Evolutionary conservation across 2,329 filamentous ascomycete genomes (phyloP).

Genomic region (Fusarium sp.): DNA sequence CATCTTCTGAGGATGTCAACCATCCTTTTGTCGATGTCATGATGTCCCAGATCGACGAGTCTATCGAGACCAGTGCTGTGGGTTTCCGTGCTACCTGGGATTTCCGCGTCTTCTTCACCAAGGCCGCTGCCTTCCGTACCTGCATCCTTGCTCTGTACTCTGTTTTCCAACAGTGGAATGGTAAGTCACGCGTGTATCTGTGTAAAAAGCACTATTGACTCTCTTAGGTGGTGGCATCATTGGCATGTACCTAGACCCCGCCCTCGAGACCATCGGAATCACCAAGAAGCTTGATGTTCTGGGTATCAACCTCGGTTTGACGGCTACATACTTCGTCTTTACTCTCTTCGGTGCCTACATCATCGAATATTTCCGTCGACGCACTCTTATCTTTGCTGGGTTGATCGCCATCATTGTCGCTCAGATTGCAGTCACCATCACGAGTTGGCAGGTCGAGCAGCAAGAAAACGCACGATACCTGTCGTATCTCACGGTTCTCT

Average conservation of each 20-base stretch:
- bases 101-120: slow-evolving; percentile 40
- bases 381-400: slow-evolving; percentile 37
- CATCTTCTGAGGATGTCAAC: slow-evolving; percentile 31
- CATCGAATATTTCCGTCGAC: slow-evolving; percentile 33
- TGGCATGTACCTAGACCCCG: slow-evolving; percentile 35
- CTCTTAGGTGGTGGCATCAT: slow-evolving; percentile 25
- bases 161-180: slow-evolving; percentile 36
- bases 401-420: slow-evolving; percentile 32
- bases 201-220: neutral
- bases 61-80: slow-evolving; percentile 28
- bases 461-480: slow-evolving; percentile 9
- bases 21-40: slow-evolving; percentile 36
- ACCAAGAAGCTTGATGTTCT: slow-evolving; percentile 27
- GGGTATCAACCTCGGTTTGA: slow-evolving; percentile 35
- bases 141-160: slow-evolving; percentile 33
- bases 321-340: slow-evolving; percentile 40
- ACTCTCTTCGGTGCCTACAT: slow-evolving; percentile 37
- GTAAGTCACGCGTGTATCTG: neutral
- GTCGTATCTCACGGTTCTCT: slow-evolving; percentile 29
- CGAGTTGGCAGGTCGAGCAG: slow-evolving; percentile 28
- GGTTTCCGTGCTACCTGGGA: slow-evolving; percentile 33
- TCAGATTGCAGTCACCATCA: slow-evolving; percentile 39
- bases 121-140: slow-evolving; percentile 27
- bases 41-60: slow-evolving; percentile 38
- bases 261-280: slow-evolving; percentile 33